Conservation (phyloP, 805 yeast species). For the Yarrowia bubula region DNA sequence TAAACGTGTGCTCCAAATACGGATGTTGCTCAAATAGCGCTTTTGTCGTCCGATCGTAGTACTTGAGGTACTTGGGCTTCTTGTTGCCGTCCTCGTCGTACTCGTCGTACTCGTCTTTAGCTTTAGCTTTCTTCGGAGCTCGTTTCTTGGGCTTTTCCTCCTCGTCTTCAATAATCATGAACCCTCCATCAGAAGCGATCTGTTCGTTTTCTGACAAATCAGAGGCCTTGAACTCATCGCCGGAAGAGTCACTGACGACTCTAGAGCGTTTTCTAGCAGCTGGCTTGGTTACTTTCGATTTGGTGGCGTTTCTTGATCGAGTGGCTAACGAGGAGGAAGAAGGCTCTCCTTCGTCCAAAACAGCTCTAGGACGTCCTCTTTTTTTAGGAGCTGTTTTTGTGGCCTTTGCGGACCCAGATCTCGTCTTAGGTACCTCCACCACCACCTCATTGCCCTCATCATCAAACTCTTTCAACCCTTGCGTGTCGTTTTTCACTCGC, state of each 20-base stretch:
- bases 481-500: neutral
- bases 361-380: neutral
- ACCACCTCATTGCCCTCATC: constrained; percentile 14
- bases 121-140: constrained; percentile 14
- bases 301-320: neutral
- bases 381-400: neutral
- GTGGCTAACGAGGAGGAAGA: constrained; percentile 19
- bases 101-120: neutral
- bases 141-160: neutral
- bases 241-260: constrained; percentile 12
- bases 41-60: constrained; percentile 58
- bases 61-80: constrained; percentile 26
- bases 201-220: neutral
- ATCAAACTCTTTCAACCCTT: constrained; percentile 10
- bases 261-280: neutral
- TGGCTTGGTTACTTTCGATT: neutral
- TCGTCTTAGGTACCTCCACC: neutral
- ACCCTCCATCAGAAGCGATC: constrained; percentile 11
- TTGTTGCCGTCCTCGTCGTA: neutral
- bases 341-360: neutral
- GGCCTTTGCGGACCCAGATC: neutral
- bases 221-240: neutral
- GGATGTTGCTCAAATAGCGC: constrained; percentile 76
- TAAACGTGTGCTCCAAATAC: constrained; percentile 67
- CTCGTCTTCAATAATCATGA: neutral